Evolutionary conservation across 106 monocot species (phyloP).

Genomic region (Dioscorea alata): DNA sequence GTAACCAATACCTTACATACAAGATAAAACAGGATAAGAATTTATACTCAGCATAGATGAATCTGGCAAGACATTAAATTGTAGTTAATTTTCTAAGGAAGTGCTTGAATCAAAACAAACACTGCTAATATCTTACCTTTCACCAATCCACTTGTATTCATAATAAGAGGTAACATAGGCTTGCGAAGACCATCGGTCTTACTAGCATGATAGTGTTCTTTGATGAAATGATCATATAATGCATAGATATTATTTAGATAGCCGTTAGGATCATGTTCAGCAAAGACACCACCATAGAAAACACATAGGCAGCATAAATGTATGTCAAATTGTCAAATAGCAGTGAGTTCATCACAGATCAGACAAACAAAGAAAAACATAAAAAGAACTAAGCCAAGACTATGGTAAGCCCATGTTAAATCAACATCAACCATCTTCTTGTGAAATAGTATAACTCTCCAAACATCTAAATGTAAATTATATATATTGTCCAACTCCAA

Average conservation of each 20-base stretch:
- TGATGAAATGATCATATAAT: conserved; percentile 41
- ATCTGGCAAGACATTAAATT: not conserved
- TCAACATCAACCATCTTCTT: too few species aligned
- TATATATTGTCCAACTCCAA: too few species aligned
- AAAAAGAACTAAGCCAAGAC: too few species aligned
- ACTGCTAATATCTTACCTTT: conserved; percentile 30
- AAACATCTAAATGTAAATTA: too few species aligned
- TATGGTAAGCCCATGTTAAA: too few species aligned
- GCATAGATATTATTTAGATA: conserved; percentile 30
- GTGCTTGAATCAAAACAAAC: not conserved
- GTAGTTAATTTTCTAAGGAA: not conserved
- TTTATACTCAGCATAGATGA: not conserved
- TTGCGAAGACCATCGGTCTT: conserved; percentile 12
- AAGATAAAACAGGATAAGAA: conserved; percentile 1
- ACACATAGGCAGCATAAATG: conserved; percentile 17
- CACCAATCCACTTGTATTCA: conserved; percentile 64
- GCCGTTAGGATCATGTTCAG: conserved; percentile 35
- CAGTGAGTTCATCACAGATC: too few species aligned
- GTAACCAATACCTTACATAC: conserved; percentile 38
- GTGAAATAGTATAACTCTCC: too few species aligned
- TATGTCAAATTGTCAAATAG: not conserved
- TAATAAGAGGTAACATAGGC: conserved; percentile 40
- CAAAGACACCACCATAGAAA: conserved; percentile 43
- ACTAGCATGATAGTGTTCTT: conserved; percentile 17
- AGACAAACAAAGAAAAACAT: too few species aligned